Evolutionary conservation across 2,329 filamentous ascomycete genomes (phyloP), one percentile per base, ranked within the genome.

Genomic region (Parascedosporium putredinis): DNA sequence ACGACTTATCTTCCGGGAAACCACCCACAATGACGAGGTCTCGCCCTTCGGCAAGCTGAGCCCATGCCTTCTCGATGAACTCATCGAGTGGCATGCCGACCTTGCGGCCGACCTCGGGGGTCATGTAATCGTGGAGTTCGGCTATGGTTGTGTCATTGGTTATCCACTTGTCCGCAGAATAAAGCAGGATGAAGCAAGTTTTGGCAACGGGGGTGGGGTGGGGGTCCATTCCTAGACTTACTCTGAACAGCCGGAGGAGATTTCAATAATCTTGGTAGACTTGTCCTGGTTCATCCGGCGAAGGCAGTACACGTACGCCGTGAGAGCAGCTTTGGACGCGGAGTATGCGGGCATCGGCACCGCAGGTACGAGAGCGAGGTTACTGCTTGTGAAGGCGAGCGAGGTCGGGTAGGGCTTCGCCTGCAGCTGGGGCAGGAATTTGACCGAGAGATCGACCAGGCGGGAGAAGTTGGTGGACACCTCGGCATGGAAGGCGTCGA

Each of bases 11-110:
- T 7, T 6, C 27, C 6, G 27, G 27, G 12, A 31, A 7, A 12
- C 27, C 36, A 7, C 36, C 36, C 6, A 42, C 36, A 6, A 42
- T 42, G 6, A 42, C 36, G 8, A 7, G n/a, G 7, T 42, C 36
- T 7, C 7, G 16, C 6, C 36, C 36, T 6, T 22, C 20, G 20
- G 36, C 20, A 16, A 42, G 36, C 36, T 42, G 36, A 6, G n/a
- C 6, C 36, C 36, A 42, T 16, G 36, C 68, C 54, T 70, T 67
- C 1, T 75, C 64, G 2, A 62, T 64, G 54, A 72, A 79, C 23
- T 67, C 59, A 1, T 22, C 60, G 31, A 70, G 54, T 1, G 65
- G 60, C 54, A 69, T 67, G 0, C 67, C 67, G 43, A 69, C 62
- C 18, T 58, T 50, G 3, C 58, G 55, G 0, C 59, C 60, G 2